Evolutionary conservation across 306 rosid genomes (phyloP), one percentile per base, ranked within the genome.

Genomic region (Parietaria judaica): DNA sequence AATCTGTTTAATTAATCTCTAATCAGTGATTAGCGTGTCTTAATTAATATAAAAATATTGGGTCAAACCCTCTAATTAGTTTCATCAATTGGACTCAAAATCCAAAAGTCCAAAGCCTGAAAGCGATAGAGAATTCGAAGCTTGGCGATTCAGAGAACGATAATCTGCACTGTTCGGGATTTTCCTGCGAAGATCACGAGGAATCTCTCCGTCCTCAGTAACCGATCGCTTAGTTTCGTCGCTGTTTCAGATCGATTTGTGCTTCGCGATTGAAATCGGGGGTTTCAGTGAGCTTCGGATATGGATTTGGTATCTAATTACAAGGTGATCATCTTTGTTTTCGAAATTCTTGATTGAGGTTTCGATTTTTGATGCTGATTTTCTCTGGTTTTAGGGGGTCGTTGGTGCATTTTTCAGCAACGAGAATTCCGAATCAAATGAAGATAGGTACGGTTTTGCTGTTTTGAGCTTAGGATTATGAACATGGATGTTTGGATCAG

Each of bases 291-390:
- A 15, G 12, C 15, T 34, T 11, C n/a, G 61, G 76, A 69, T 39
- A 94, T 94, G 99, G 94, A 94, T 89, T 86, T 94, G 84, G 81
- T 84, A 66, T 88, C 96, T 78, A 86, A 97, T 63, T 94, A 94
- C 77, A 94, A 94, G 97, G 94, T 90, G 74, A 55, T 10, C 53
- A 6, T 44, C 50, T 53, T 45, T 11, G 35, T 56, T 60, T 63
- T 15, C 16, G 6, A 10, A 16, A 16, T 11, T 41, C 56, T 12
- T n/a, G 31, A 51, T 51, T 7, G 11, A 50, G 58, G 2, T 56
- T 0, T 50, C 36, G 68, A 14, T 51, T 6, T 54, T 37, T 50
- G 45, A 8, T 61, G 50, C 10, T 36, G 13, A 11, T 61, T 12
- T 12, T 66, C 64, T 13, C 23, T 11, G 6, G 13, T 23, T 68